Conservation (phyloP, 768 basidiomycete genomes). For the Termitomyces sp. region DNA sequence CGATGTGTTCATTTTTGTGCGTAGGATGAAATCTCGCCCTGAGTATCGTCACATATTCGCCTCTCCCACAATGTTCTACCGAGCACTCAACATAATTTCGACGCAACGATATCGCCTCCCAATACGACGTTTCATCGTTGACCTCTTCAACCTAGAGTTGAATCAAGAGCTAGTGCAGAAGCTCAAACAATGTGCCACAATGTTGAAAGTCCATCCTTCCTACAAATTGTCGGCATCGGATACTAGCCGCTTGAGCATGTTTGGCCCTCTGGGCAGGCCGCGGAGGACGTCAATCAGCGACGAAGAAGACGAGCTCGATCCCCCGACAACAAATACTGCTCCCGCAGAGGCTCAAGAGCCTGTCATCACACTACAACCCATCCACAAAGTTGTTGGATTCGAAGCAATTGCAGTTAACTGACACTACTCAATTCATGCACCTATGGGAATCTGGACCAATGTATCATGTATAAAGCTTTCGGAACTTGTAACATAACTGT, state of each 20-base stretch:
- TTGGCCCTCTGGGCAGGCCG: slow-evolving; percentile 51
- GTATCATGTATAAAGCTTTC: slow-evolving; percentile 1
- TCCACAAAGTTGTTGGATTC: slow-evolving; percentile 63
- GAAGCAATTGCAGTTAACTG: slow-evolving; percentile 16
- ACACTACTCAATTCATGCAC: not conserved
- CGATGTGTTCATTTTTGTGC: slow-evolving; percentile 2
- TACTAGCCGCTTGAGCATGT: slow-evolving; percentile 58
- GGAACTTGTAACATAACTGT: slow-evolving; percentile 7
- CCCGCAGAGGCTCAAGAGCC: slow-evolving; percentile 40
- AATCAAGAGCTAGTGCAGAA: slow-evolving; percentile 57
- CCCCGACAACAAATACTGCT: slow-evolving; percentile 36
- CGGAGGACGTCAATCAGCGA: slow-evolving; percentile 60
- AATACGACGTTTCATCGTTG: slow-evolving; percentile 89
- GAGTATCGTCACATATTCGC: slow-evolving; percentile 76
- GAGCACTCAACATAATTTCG: slow-evolving; percentile 85
- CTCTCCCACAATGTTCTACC: slow-evolving; percentile 77
- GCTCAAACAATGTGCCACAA: slow-evolving; percentile 50
- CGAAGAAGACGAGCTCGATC: slow-evolving; percentile 52
- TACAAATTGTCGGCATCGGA: slow-evolving; percentile 40
- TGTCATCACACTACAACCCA: slow-evolving; percentile 55
- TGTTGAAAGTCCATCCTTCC: slow-evolving; percentile 46
- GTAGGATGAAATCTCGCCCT: slow-evolving; percentile 73
- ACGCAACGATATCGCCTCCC: slow-evolving; percentile 89
- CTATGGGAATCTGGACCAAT: slow-evolving; percentile 5
- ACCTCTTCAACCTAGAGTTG: slow-evolving; percentile 85